Evolutionary conservation across 169 alveolate genomes (phyloP), one percentile per base, ranked within the genome.

Genomic region (Eimeria acervulina): DNA sequence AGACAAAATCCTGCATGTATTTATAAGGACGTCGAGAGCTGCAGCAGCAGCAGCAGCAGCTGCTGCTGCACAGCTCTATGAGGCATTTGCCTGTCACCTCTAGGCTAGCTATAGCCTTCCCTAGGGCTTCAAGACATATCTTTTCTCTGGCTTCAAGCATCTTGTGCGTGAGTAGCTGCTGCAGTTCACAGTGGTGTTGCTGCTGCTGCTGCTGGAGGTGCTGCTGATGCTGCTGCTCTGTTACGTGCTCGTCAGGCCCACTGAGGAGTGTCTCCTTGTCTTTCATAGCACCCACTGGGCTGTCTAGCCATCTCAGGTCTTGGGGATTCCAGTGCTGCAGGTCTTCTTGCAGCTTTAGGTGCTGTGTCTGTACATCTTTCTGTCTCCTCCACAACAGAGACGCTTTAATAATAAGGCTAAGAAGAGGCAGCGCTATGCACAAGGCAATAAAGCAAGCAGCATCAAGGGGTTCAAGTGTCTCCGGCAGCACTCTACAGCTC

Each of bases 291-390:
- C 40, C 55, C 36, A 26, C 4, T 21, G 68, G 89, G 66, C 89
- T 44, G 44, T 78, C 89, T 23, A 78, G 89, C 89, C 89, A 78
- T 63, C 23, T 78, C 10, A 78, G 26, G 89, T 78, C 89, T 78
- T 78, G 55, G 7, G 89, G 89, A 1, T 44, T 59, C 89, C 89
- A 78, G 33, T 78, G 66, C 63, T 26, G 36, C 89, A 78, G 26
- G 44, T 17, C 66, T 38, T 38, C 66, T 31, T 40, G 17, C 66
- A 78, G 42, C 40, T 42, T 28, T 31, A 15, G 89, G 33, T 21
- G 66, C 66, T 36, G 59, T 6, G 28, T 31, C 89, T 78, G 66
- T 33, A 21, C 66, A 17, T 36, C 89, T 36, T 42, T 36, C 36
- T 3, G 33, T 78, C 19, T 28, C 7, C 36, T 40, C 66, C 89